These are phyloP conservation scores for Aspergillus cavernicola DNA, from an alignment of 495 filamentous ascomycete genomes.

Conservation along the genomic window DNA sequence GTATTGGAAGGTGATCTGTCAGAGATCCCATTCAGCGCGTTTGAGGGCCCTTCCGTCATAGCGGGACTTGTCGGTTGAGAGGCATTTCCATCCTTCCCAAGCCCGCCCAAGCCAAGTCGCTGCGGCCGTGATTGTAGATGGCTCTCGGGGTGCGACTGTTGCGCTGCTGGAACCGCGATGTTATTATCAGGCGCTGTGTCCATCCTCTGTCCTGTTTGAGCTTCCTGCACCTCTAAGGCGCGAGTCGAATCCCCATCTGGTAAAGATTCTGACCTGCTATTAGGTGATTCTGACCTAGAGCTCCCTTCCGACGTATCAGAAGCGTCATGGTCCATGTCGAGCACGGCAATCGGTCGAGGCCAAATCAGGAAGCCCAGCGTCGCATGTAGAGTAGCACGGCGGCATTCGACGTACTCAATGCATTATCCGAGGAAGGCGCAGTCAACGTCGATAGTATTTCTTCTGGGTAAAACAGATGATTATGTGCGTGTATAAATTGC, in stretches of 20 bases:
- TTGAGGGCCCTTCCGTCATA: background rate
- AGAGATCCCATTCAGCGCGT: background rate
- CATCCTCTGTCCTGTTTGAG: conserved; percentile 13
- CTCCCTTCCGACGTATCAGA: conserved; percentile 24
- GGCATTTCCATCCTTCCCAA: background rate
- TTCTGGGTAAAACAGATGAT: background rate
- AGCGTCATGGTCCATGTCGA: conserved; percentile 34
- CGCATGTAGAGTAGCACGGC: conserved; percentile 8
- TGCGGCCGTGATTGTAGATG: background rate
- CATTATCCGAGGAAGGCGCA: conserved; percentile 5
- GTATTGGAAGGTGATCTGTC: background rate
- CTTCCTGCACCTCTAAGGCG: conserved; percentile 7
- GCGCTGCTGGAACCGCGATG: background rate
- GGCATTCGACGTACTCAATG: conserved; percentile 4
- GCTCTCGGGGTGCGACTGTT: conserved; percentile 15
- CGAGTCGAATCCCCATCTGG: conserved; percentile 11
- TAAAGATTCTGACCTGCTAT: conserved; percentile 13
- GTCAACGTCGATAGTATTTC: background rate
- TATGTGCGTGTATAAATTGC: background rate
- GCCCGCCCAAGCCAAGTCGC: background rate
- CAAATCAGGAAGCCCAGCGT: conserved; percentile 8
- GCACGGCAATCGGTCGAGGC: conserved; percentile 3
- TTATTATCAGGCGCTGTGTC: conserved; percentile 5
- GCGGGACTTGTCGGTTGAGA: background rate
- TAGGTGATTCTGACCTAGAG: conserved; percentile 17